Base-by-base conservation (phyloP, 1,284 basidiomycete species). In the Fomitiporia mediterranea region DNA sequence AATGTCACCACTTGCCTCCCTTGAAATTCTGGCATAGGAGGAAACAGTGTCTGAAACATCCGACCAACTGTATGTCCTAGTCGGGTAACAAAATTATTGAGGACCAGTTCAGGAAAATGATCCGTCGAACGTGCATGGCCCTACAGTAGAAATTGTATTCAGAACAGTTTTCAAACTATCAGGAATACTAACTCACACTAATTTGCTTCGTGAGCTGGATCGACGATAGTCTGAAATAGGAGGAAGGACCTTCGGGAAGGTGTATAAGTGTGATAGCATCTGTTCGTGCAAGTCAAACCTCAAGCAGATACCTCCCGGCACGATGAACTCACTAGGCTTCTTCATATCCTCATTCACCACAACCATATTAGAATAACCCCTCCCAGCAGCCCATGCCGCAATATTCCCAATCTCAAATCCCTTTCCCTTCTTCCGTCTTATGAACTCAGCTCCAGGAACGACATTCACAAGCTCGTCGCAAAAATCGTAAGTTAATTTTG, bases 1-100 rank as follows among this genome's bases (percentile, higher is more conserved):
- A 98, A 78, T 1, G 96, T 98, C 2, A 98, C 94, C 13, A 98
- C 95, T 72, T 99, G 97, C 40, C 97, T 80, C 17, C 97, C 97
- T 70, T 96, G 91, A 66, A 98, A 94, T 70, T 97, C 91, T 0
- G 96, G 95, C 61, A 98, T 79, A 13, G 91, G 90, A 13, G 97
- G 97, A 74, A 99, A 99, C 21, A 96, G 80, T 1, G 91, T 91
- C 65, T 98, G 96, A 70, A 99, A 94, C 75, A 99, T 86, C 30
- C 91, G 82, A 7, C 97, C 97, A 55, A 98, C 86, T 4, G 87
- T 84, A 68, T 97, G 90, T 56, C 97, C 97, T 8, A 99, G 83
- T 2, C 94, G 83, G 1, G 97, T 99, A 4, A 91, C 89, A 67
- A 99, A 98, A 65, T 89, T 89, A 72, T 98, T 98, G 23, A 99